phyloP scores from a whole-genome alignment of 2,329 filamentous ascomycete genomes.

The Aspergillus sp. region DNA sequence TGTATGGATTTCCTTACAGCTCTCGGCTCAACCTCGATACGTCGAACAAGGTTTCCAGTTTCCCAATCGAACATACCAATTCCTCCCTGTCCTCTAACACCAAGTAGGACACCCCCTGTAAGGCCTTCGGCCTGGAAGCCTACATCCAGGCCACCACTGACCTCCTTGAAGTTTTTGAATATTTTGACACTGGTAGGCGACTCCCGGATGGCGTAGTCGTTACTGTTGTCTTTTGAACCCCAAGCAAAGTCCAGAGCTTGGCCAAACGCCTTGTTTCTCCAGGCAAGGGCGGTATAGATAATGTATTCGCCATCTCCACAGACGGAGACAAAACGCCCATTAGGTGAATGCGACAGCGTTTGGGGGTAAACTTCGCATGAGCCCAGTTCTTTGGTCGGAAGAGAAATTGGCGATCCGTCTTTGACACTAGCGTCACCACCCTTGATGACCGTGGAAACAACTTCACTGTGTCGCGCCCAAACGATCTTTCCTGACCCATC shows the following conservation, averaged over 20 bases:
- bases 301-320: constrained; percentile 99
- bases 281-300: constrained; percentile 94
- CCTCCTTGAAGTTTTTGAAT: constrained; percentile 97
- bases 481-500: constrained; percentile 93
- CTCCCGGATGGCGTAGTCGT: constrained; percentile 96
- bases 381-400: constrained; percentile 91
- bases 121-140: constrained; percentile 93
- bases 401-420: constrained; percentile 80
- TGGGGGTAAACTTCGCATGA: constrained; percentile 97
- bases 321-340: constrained; percentile 83
- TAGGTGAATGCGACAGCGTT: constrained; percentile 91
- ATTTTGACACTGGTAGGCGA: constrained; percentile 93
- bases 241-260: constrained; percentile 95
- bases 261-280: constrained; percentile 96
- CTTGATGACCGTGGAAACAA: constrained; percentile 93
- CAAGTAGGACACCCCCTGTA: constrained; percentile 82
- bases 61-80: constrained; percentile 98
- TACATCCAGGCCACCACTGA: constrained; percentile 82
- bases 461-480: constrained; percentile 93
- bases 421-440: constrained; percentile 80
- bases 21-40: constrained; percentile 78
- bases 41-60: constrained; percentile 79
- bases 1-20: constrained; percentile 45
- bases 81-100: constrained; percentile 91
- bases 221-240: constrained; percentile 96